phyloP scores from a whole-genome alignment of 352 stramenopile species.

The Sclerospora graminicola region DNA sequence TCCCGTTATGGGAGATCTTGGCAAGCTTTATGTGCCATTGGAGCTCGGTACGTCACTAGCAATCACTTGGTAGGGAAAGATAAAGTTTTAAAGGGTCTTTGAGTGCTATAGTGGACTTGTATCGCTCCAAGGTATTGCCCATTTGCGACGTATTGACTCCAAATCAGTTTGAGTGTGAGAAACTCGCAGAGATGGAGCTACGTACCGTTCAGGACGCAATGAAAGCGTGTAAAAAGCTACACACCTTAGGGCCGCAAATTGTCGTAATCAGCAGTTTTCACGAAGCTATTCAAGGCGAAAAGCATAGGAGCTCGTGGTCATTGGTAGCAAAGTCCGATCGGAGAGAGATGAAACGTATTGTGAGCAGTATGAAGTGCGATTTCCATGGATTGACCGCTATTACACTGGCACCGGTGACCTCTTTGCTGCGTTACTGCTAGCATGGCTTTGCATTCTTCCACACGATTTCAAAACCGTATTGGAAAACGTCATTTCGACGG shows the following conservation, averaged over 20 bases:
- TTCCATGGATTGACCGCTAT: constrained; percentile 73
- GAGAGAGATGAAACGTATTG: constrained; percentile 13
- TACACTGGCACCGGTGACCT: constrained; percentile 80
- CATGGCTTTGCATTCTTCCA: constrained; percentile 59
- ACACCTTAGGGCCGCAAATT: constrained; percentile 54
- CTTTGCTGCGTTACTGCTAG: constrained; percentile 72
- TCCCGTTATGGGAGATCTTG: constrained; percentile 73
- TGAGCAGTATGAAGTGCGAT: constrained; percentile 70
- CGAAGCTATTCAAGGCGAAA: constrained; percentile 19
- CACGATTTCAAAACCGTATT: constrained; percentile 54
- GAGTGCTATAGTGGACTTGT: constrained; percentile 52
- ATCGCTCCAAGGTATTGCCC: constrained; percentile 62
- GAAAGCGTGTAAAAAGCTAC: constrained; percentile 61
- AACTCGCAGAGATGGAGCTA: constrained; percentile 65
- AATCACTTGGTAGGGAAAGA: neutral
- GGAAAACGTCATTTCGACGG: constrained; percentile 70
- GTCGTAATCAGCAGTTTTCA: constrained; percentile 81
- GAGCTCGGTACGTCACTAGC: constrained; percentile 43
- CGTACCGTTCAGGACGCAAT: constrained; percentile 54
- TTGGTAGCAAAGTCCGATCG: constrained; percentile 41
- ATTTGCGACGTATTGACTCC: constrained; percentile 79
- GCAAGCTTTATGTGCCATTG: constrained; percentile 68
- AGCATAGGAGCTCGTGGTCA: constrained; percentile 47
- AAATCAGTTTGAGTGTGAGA: constrained; percentile 82
- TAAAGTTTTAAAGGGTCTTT: neutral